A percentile compares a stretch with the other conserved stretches of the same genome.
Evolutionary conservation across 306 rosid genomes (phyloP).

Genomic region (Vicia villosa): DNA sequence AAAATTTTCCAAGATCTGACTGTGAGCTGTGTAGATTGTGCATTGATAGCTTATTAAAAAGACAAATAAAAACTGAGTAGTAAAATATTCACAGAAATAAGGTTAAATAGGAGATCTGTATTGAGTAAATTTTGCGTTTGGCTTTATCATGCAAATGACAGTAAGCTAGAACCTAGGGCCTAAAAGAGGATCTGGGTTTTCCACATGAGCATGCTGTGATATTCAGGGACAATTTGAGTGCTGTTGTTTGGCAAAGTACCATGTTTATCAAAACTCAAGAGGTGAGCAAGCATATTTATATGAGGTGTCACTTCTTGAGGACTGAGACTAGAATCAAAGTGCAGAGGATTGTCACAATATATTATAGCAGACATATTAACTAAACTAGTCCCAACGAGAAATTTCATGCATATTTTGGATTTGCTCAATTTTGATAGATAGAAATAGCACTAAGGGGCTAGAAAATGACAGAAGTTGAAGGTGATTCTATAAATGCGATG

Average conservation of each 20-base stretch:
- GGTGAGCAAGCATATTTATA: neutral
- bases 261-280: neutral
- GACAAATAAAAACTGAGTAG: neutral
- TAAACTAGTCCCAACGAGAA: neutral
- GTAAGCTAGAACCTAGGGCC: neutral
- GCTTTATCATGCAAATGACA: neutral
- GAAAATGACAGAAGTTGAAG: slow-evolving; percentile 7
- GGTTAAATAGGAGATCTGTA: neutral
- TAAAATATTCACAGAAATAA: neutral
- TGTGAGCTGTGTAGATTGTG: neutral
- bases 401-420: neutral
- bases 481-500: neutral
- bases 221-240: neutral
- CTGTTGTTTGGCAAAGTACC: neutral
- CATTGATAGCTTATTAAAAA: neutral
- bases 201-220: neutral
- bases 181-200: neutral
- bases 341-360: neutral
- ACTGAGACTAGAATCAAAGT: neutral
- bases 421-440: neutral
- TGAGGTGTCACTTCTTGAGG: neutral
- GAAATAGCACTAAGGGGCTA: neutral
- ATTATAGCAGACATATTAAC: neutral
- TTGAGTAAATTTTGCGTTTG: neutral
- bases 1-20: neutral